Base-by-base conservation (phyloP, 2,329 filamentous ascomycete species). In the Hymenoscyphus albidus region DNA sequence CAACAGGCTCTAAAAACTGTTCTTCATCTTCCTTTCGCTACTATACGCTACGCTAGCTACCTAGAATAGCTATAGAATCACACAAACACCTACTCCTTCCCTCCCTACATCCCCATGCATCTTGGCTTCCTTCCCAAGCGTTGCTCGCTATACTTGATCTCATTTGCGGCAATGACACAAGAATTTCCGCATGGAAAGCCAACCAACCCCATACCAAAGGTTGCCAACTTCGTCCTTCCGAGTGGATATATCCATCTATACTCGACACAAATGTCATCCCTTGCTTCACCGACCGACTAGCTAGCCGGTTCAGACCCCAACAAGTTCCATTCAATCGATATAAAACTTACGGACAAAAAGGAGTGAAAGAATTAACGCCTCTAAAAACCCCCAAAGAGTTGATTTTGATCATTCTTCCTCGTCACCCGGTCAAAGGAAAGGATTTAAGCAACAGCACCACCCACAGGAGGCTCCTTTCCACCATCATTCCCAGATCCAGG, bases 401-500 rank as follows among this genome's bases (percentile, higher is more conserved):
- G 44, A 22, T 22, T 51, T 51, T 27, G 27, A 27, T 51, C 18
- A 18, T 31, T 32, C 12, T 58, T 51, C 32, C 42, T 27, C 13
- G 10, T 48, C 59, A 12, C 51, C 27, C 27, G 27, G 7, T 40
- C 54, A 5, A 22, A 51, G 9, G n/a, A 48, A 22, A 48, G 22
- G 9, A 35, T 27, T 55, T 63, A 71, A 32, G 71, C 72, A n/a
- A 74, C 64, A 16, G 67, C 70, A 27, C 72, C 73, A 14, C 72
- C 72, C 10, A 44, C 14, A 14, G 72, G 70, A 55, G 72, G 70
- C 40, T 67, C 65, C 55, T 72, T 72, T 7, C 60, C 64, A 16
- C 65, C 64, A 22, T 61, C 61, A 4, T 69, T 65, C 5, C 63
- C 59, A 59, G 67, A 70, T 31, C 71, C 70, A 7, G 71, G 71